These are phyloP conservation scores for Bruguiera parviflora DNA, from an alignment of 345 rosid species.

Conservation along the genomic window DNA sequence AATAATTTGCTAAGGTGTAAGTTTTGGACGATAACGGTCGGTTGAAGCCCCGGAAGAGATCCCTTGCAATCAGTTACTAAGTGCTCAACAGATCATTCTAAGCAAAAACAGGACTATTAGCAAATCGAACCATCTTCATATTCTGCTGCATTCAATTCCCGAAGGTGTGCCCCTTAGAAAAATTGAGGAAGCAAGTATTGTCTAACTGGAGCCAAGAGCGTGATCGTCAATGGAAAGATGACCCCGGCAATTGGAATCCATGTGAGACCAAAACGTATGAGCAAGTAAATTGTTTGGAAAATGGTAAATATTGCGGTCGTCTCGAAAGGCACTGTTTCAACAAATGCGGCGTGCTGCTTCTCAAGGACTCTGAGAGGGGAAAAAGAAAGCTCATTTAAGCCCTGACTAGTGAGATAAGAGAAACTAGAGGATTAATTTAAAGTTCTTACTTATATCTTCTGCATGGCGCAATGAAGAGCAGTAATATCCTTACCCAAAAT, in stretches of 20 bases:
- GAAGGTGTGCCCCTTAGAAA: constrained; percentile 30
- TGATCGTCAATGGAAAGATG: constrained; percentile 34
- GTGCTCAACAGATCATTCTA: too few species aligned
- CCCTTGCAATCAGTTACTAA: too few species aligned
- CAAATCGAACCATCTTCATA: too few species aligned
- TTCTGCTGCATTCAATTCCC: constrained; percentile 34
- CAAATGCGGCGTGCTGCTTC: constrained; percentile 28
- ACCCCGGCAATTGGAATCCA: constrained; percentile 36
- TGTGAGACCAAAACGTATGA: constrained; percentile 31
- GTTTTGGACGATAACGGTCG: too few species aligned
- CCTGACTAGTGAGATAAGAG: neutral
- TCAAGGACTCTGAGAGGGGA: constrained; percentile 27
- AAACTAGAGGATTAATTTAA: neutral
- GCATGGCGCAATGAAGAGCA: constrained; percentile 35
- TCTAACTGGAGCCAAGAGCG: constrained; percentile 31
- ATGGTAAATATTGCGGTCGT: constrained; percentile 25
- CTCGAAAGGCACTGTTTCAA: constrained; percentile 33
- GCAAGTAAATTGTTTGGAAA: constrained; percentile 27
- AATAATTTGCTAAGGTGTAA: too few species aligned
- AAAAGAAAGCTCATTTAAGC: neutral
- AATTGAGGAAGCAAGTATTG: constrained; percentile 30
- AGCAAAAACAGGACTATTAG: too few species aligned
- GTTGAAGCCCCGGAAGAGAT: too few species aligned
- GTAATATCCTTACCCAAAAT: constrained; percentile 31
- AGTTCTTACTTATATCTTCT: constrained; percentile 28